Conservation (phyloP, 345 rosid genomes). For the Microcos paniculata region DNA sequence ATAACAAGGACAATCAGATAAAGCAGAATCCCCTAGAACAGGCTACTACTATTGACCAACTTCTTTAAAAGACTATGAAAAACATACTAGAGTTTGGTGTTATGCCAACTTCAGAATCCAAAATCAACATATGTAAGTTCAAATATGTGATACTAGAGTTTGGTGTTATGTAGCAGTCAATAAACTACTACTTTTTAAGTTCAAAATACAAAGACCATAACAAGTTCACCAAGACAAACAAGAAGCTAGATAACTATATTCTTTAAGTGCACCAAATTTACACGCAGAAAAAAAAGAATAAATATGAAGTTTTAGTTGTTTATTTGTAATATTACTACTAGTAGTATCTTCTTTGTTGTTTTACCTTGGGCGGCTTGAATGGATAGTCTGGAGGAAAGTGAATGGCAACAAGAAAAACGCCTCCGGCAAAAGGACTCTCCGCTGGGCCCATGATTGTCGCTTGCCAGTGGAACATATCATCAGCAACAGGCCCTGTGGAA, state of each 20-base stretch:
- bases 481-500: slow-evolving; percentile 59
- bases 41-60: background rate
- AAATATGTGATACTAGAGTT: too few species aligned
- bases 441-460: slow-evolving; percentile 79
- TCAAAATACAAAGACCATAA: too few species aligned
- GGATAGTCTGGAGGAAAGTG: slow-evolving; percentile 85
- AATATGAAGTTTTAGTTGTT: too few species aligned
- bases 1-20: background rate
- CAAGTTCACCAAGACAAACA: background rate
- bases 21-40: background rate
- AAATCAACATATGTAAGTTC: background rate
- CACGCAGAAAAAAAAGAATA: background rate
- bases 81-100: background rate
- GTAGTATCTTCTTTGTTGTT: too few species aligned
- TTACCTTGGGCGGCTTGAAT: slow-evolving; percentile 81
- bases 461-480: slow-evolving; percentile 83
- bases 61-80: too few species aligned
- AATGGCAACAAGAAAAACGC: slow-evolving; percentile 67
- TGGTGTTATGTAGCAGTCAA: too few species aligned
- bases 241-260: background rate
- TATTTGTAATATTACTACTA: too few species aligned
- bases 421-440: slow-evolving; percentile 72
- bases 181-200: background rate
- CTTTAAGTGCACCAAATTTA: background rate
- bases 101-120: background rate